phyloP scores from a whole-genome alignment of 2,329 filamentous ascomycete species.

The Fusarium pseudograminearum region DNA sequence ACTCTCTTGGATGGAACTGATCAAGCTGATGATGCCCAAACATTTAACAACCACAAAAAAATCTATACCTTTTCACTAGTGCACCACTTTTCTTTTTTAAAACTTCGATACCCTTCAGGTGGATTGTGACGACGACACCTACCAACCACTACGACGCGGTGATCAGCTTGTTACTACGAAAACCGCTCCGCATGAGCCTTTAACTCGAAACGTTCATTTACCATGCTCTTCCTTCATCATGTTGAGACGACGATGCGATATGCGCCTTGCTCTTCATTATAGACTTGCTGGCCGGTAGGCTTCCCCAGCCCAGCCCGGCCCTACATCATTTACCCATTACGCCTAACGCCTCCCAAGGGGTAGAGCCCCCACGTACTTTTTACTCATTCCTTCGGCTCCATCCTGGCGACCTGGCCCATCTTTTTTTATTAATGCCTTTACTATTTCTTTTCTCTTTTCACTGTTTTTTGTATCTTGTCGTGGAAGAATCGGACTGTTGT shows the following conservation, averaged over 20 bases:
- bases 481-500: conserved; percentile 27
- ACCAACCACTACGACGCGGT: conserved; percentile 39
- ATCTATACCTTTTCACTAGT: conserved; percentile 40
- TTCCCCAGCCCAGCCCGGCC: conserved; percentile 30
- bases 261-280: conserved; percentile 44
- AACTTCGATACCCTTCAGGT: conserved; percentile 53
- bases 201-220: conserved; percentile 45
- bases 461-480: conserved; percentile 40
- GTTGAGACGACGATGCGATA: conserved; percentile 38
- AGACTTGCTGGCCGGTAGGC: conserved; percentile 46
- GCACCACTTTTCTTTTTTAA: conserved; percentile 45
- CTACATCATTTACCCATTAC: conserved; percentile 36
- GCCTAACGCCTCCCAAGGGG: conserved; percentile 45
- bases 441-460: conserved; percentile 38
- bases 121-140: conserved; percentile 45
- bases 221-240: conserved; percentile 39
- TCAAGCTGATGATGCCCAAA: conserved; percentile 30
- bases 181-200: conserved; percentile 31
- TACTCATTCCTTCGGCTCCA: conserved; percentile 45
- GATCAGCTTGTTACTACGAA: conserved; percentile 24
- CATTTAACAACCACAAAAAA: conserved; percentile 31
- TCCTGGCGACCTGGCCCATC: conserved; percentile 47
- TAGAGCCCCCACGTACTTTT: conserved; percentile 44
- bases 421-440: conserved; percentile 46
- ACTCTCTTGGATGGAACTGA: conserved; percentile 95